These are phyloP conservation scores for Gossypium turneri DNA, from an alignment of 345 rosid genomes.

Conservation along the genomic window DNA sequence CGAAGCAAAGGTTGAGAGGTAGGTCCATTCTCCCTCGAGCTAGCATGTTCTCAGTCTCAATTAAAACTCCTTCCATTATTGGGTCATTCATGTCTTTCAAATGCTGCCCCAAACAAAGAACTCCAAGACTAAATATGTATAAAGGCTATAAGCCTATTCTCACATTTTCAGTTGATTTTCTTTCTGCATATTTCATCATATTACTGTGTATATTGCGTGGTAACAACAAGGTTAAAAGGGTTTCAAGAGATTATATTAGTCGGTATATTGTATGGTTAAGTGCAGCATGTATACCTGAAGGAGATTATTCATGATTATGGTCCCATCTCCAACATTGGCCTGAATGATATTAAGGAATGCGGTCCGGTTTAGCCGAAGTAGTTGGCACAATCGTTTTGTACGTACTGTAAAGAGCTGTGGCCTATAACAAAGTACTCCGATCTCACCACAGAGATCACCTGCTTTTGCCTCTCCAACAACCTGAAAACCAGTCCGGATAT, in stretches of 20 bases:
- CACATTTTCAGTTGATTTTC: conserved; percentile 4
- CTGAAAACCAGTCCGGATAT: conserved; percentile 33
- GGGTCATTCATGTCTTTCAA: conserved; percentile 73
- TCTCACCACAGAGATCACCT: conserved; percentile 88
- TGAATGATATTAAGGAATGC: conserved; percentile 78
- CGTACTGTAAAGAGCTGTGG: conserved; percentile 90
- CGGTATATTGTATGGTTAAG: neutral
- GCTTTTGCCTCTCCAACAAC: conserved; percentile 62
- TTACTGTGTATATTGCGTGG: neutral
- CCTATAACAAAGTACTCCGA: conserved; percentile 80
- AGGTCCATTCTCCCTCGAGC: conserved; percentile 78
- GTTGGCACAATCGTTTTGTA: conserved; percentile 83
- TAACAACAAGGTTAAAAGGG: neutral
- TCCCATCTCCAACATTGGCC: conserved; percentile 92
- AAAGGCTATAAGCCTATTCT: neutral
- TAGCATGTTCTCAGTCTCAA: conserved; percentile 74
- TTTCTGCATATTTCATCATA: neutral
- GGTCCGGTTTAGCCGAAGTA: conserved; percentile 79
- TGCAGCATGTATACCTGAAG: conserved; percentile 56
- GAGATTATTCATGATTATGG: conserved; percentile 84
- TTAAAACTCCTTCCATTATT: conserved; percentile 54
- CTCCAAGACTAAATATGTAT: neutral
- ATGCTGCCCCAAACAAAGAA: conserved; percentile 39
- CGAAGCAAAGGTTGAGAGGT: conserved; percentile 69
- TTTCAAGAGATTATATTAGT: neutral